These are phyloP conservation scores for Taphrina confusa DNA, from an alignment of 1,139 yeast genomes.

Conservation along the genomic window DNA sequence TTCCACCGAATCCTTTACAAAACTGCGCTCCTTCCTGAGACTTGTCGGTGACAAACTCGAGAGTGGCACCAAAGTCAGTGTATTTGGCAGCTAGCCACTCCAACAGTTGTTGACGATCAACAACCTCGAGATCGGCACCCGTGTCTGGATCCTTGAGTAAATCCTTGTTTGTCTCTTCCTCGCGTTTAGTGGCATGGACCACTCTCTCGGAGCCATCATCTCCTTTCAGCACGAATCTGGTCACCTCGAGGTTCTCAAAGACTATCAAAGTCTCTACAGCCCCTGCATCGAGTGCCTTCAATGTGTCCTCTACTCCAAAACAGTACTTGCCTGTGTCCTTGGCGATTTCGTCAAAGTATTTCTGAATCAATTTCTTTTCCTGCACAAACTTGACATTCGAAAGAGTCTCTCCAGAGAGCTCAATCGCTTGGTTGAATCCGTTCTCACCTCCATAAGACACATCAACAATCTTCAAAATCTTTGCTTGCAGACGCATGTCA, in stretches of 20 bases:
- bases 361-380: conserved; percentile 90
- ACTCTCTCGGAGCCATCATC: conserved; percentile 75
- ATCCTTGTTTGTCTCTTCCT: conserved; percentile 54
- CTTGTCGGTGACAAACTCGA: conserved; percentile 94
- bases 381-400: conserved; percentile 96
- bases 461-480: conserved; percentile 89
- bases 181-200: conserved; percentile 66
- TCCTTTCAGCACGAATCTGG: conserved; percentile 83
- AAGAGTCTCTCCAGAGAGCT: conserved; percentile 91
- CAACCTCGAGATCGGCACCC: conserved; percentile 85
- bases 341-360: conserved; percentile 93
- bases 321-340: conserved; percentile 97
- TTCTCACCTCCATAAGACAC: conserved; percentile 98
- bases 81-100: conserved; percentile 99
- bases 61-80: conserved; percentile 86
- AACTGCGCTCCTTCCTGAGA: conserved; percentile 98
- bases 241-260: conserved; percentile 81
- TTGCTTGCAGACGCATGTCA: conserved; percentile 82
- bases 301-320: conserved; percentile 90
- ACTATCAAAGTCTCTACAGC: conserved; percentile 92
- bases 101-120: conserved; percentile 70
- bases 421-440: conserved; percentile 98
- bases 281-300: conserved; percentile 93
- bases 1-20: conserved; percentile 97
- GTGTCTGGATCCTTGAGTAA: conserved; percentile 80